phyloP scores from a whole-genome alignment of 306 rosid genomes.

The Acacia crassicarpa region DNA sequence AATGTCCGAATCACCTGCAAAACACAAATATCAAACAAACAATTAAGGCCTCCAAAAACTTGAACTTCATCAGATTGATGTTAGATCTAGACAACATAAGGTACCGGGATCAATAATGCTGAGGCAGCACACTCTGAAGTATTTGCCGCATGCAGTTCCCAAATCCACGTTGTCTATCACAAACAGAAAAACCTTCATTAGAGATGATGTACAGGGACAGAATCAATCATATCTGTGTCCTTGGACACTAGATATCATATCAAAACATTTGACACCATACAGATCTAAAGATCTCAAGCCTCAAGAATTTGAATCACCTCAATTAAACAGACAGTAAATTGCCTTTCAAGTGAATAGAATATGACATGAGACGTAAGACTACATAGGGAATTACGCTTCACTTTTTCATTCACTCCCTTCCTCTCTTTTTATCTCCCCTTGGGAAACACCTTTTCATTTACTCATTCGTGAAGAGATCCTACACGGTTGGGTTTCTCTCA shows the following conservation, averaged over 20 bases:
- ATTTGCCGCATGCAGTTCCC: conserved; percentile 87
- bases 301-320: not conserved
- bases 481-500: too few species aligned
- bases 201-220: not conserved
- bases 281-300: not conserved
- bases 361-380: not conserved
- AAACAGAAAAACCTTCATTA: not conserved
- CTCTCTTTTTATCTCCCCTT: not conserved
- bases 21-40: not conserved
- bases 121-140: conserved; percentile 89
- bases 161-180: conserved; percentile 71
- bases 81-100: not conserved
- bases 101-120: conserved; percentile 82
- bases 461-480: not conserved
- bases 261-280: not conserved
- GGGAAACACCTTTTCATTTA: not conserved
- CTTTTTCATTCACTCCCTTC: not conserved
- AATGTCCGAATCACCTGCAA: conserved; percentile 60
- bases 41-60: not conserved
- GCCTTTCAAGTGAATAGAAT: not conserved
- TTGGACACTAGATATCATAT: not conserved
- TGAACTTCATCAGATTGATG: not conserved
- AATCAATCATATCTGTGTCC: not conserved
- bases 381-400: not conserved
- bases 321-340: not conserved